Evolutionary conservation across 441 rosid genomes (phyloP), one percentile per base, ranked within the genome.

Genomic region (Populus hybrid): DNA sequence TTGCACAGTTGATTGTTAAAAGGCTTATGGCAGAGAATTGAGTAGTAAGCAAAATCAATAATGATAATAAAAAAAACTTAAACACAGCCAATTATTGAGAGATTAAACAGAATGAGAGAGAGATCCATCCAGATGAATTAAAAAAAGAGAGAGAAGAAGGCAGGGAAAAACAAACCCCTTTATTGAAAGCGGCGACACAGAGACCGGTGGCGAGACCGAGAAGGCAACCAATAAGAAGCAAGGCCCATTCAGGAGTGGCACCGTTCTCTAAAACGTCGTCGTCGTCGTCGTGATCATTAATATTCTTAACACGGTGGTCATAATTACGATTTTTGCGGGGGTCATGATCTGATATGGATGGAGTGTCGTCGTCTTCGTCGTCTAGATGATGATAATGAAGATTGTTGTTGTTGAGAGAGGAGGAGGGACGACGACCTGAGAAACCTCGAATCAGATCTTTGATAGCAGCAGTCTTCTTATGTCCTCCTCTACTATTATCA

Each of bases 191-290:
- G 40, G 99, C 97, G 11, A 94, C 99, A 50, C 88, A 94, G 65
- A 94, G 88, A 77, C 97, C 99, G 30, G 97, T 88, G 66, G 97
- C 94, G 26, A 94, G 92, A 71, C 97, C 97, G 23, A 94, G 90
- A 70, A 94, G 92, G 85, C 97, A 91, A 3, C 97, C 91, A 64
- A 94, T 84, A 26, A 94, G 97, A 71, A 94, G 90, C 80, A 94
- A 80, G 61, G 94, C 97, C 97, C 99, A 93, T 71, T 94, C 97
- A 38, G 97, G 99, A 70, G 99, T 93, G 32, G 95, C 97, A 57
- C 88, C 89, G 69, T 90, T 97, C 10, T 86, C 94, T 11, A 93
- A 84, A 53, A 80, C 89, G 77, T 85, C 87, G 63, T 79, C 85
- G 63, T 79, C 85, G 7, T 84, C 85, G 40, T 81, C 88, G 7